Evolutionary conservation across 495 filamentous ascomycete species (phyloP), one percentile per base, ranked within the genome.

Genomic region (Talaromyces thailandensis): DNA sequence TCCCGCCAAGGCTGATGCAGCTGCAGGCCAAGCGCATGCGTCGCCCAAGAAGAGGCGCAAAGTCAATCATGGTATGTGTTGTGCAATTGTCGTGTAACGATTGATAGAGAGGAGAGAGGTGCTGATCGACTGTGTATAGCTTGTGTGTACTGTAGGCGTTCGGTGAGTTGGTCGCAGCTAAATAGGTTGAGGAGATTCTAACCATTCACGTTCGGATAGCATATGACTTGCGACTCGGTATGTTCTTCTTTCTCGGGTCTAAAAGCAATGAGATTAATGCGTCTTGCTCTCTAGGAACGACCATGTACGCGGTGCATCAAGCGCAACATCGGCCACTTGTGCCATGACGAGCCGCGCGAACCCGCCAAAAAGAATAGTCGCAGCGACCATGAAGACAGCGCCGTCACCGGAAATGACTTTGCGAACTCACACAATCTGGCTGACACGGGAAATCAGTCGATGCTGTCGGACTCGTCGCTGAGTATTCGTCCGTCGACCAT

Each of bases 171-270:
- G 25, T 51, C 3, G 5, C 28, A 57, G 32, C 31, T 28, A 21
- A 37, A 6, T 25, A 1, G 21, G 28, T 26, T 16, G 31, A 52
- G 24, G 16, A 31, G 23, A 40, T 53, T 31, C 29, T 56, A 21
- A 31, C 25, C 8, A 12, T 37, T 55, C 9, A 45, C 14, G n/a
- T 58, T 16, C 9, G 9, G 76, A 78, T 78, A 96, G 90, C 94
- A 98, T 88, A 98, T 98, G 94, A 98, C 95, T 74, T 98, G 94
- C 84, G 95, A 98, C 85, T 89, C 93, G 81, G 93, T 96, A 93
- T 84, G 91, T 86, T 76, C 69, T 75, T 28, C 50, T 37, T 6
- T 45, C 23, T 16, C n/a, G 37, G n/a, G 6, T 24, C 11, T 51
- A 21, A 14, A 51, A 51, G 5, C 14, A 6, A 6, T 32, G 61